phyloP scores from a whole-genome alignment of 1,284 basidiomycete genomes.

The Ganoderma sinense region DNA sequence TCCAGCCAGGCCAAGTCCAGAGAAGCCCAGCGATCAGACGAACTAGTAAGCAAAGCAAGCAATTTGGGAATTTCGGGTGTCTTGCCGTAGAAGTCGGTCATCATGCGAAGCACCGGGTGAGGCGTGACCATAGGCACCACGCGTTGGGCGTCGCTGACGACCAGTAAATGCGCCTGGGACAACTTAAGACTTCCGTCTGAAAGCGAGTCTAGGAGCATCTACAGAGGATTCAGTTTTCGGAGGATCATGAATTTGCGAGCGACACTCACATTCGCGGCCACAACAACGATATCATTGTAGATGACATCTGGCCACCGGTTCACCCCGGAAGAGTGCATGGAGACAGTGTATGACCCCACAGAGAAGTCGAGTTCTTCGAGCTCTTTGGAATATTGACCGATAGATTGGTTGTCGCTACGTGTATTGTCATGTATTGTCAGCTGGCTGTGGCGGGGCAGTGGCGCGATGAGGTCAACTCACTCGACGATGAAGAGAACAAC shows the following conservation, averaged over 20 bases:
- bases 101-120: slow-evolving; percentile 49
- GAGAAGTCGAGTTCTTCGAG: slow-evolving; percentile 27
- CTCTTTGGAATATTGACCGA: slow-evolving; percentile 21
- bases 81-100: slow-evolving; percentile 53
- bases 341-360: slow-evolving; percentile 26
- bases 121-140: slow-evolving; percentile 33
- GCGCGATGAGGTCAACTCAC: slow-evolving; percentile 12
- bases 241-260: background rate
- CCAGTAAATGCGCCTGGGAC: slow-evolving; percentile 50
- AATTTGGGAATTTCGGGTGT: slow-evolving; percentile 45
- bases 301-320: slow-evolving; percentile 28
- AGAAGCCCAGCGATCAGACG: slow-evolving; percentile 44
- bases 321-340: slow-evolving; percentile 22
- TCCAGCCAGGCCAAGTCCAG: slow-evolving; percentile 41
- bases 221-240: background rate
- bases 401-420: slow-evolving; percentile 25
- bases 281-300: slow-evolving; percentile 30
- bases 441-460: background rate
- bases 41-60: slow-evolving; percentile 47
- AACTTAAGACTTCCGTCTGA: slow-evolving; percentile 42
- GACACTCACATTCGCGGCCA: slow-evolving; percentile 24
- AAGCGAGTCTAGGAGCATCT: slow-evolving; percentile 43
- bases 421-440: background rate
- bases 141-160: slow-evolving; percentile 48
- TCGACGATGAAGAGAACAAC: slow-evolving; percentile 31